Conservation (phyloP, 2,329 filamentous ascomycete species). For the Colletotrichum nymphaeae region DNA sequence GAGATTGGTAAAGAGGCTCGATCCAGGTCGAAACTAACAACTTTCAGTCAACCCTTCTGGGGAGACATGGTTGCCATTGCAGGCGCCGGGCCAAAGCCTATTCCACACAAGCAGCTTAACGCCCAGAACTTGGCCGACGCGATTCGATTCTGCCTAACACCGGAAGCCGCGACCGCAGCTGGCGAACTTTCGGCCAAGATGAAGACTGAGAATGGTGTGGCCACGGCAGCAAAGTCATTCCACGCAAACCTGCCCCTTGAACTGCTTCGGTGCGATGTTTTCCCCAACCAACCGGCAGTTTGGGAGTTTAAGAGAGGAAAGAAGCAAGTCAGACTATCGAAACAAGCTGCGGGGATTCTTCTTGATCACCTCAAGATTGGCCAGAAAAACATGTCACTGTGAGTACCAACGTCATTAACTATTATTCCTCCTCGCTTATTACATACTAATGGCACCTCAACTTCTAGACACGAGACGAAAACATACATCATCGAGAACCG, state of each 20-base stretch:
- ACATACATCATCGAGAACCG: slow-evolving; percentile 45
- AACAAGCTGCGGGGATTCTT: slow-evolving; percentile 64
- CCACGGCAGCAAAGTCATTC: slow-evolving; percentile 53
- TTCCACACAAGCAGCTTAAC: slow-evolving; percentile 49
- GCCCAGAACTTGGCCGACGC: slow-evolving; percentile 48
- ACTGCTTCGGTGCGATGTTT: slow-evolving; percentile 48
- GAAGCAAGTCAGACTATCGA: slow-evolving; percentile 55
- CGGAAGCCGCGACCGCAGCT: slow-evolving; percentile 44
- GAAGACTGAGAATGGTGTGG: slow-evolving; percentile 49
- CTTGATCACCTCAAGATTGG: slow-evolving; percentile 61
- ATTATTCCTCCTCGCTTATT: rapidly evolving
- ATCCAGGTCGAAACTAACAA: not conserved
- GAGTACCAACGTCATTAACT: not conserved
- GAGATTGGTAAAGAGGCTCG: not conserved
- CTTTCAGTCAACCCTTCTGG: slow-evolving; percentile 54
- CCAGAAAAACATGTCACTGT: slow-evolving; percentile 22
- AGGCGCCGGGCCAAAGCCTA: slow-evolving; percentile 53
- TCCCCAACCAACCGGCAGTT: slow-evolving; percentile 59
- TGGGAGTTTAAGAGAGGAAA: slow-evolving; percentile 60
- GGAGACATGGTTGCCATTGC: slow-evolving; percentile 52
- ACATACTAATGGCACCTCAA: not conserved
- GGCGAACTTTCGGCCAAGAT: slow-evolving; percentile 47
- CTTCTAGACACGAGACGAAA: slow-evolving; percentile 53
- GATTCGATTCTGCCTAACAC: slow-evolving; percentile 47
- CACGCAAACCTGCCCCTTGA: slow-evolving; percentile 49